Evolutionary conservation across 1,284 basidiomycete species (phyloP).

Genomic region (Cutaneotrichosporon mucoides): DNA sequence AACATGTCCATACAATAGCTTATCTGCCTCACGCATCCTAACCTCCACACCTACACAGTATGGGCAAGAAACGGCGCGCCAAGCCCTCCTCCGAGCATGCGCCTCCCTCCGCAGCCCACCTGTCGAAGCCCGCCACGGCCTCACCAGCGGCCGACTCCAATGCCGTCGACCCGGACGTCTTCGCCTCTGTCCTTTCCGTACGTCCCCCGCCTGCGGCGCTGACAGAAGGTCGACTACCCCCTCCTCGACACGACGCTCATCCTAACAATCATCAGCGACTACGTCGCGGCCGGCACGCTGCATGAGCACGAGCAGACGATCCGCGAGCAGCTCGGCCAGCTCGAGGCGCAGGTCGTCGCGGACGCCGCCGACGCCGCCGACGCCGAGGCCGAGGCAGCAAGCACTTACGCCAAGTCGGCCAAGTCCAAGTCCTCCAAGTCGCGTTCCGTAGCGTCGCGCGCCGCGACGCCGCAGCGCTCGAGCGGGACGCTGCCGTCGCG

Average conservation of each 20-base stretch:
- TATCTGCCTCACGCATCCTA: too few relatives aligned
- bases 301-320: conserved; percentile 25
- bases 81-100: background rate
- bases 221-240: conserved; percentile 39
- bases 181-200: conserved; percentile 25
- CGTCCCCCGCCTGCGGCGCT: background rate
- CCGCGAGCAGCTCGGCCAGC: conserved; percentile 40
- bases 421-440: too few relatives aligned
- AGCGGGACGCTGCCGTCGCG: background rate
- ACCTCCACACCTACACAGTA: too few relatives aligned
- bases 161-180: conserved; percentile 20
- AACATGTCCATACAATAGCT: too few relatives aligned
- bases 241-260: conserved; percentile 42
- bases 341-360: conserved; percentile 44
- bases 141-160: too few relatives aligned
- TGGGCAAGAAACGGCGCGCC: conserved; percentile 1
- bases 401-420: background rate
- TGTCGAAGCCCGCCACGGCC: too few relatives aligned
- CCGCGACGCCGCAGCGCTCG: too few relatives aligned
- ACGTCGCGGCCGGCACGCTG: conserved; percentile 26
- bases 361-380: conserved; percentile 25
- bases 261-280: conserved; percentile 40
- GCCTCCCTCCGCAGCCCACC: too few relatives aligned
- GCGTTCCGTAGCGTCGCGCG: background rate
- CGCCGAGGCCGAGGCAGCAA: background rate